A percentile compares a stretch with the other conserved stretches of the same genome.
phyloP scores from a whole-genome alignment of 208 protist genomes.

The Lotmaria passim region DNA sequence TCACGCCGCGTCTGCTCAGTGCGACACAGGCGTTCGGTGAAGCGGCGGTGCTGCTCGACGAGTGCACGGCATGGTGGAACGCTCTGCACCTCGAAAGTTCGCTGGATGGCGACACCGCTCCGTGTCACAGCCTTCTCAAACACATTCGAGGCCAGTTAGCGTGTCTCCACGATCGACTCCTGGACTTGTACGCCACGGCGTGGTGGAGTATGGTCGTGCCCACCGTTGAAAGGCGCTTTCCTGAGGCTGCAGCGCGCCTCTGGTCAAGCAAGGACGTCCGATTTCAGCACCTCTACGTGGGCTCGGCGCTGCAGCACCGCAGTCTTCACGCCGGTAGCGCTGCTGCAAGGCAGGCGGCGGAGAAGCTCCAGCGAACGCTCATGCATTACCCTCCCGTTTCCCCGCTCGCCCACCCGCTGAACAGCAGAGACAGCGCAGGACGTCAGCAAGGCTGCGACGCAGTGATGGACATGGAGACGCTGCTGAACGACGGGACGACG shows the following conservation, averaged over 20 bases:
- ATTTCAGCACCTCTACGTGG: conserved; percentile 25
- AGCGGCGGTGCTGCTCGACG: conserved; percentile 18
- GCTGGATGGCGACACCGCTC: not conserved
- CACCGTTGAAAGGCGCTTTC: not conserved
- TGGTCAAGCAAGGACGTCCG: conserved; percentile 18
- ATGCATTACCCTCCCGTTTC: not conserved
- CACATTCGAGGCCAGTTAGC: conserved; percentile 7
- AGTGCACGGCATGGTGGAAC: conserved; percentile 20
- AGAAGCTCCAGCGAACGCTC: conserved; percentile 20
- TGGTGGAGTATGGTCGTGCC: conserved; percentile 19
- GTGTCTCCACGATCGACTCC: not conserved
- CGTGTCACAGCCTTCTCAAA: not conserved
- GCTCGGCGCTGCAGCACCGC: not conserved
- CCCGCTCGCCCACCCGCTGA: not conserved
- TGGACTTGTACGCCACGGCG: conserved; percentile 14
- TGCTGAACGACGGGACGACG: conserved; percentile 3
- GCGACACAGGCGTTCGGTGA: not conserved
- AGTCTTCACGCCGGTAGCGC: not conserved
- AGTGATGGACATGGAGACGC: conserved; percentile 3
- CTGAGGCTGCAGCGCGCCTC: not conserved
- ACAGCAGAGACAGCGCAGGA: too few species aligned
- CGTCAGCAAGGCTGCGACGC: not conserved
- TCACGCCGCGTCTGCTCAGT: not conserved
- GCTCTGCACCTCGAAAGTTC: conserved; percentile 21
- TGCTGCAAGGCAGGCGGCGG: not conserved